These are phyloP conservation scores for Apiospora marii DNA, from an alignment of 2,329 filamentous ascomycete species.

Conservation along the genomic window DNA sequence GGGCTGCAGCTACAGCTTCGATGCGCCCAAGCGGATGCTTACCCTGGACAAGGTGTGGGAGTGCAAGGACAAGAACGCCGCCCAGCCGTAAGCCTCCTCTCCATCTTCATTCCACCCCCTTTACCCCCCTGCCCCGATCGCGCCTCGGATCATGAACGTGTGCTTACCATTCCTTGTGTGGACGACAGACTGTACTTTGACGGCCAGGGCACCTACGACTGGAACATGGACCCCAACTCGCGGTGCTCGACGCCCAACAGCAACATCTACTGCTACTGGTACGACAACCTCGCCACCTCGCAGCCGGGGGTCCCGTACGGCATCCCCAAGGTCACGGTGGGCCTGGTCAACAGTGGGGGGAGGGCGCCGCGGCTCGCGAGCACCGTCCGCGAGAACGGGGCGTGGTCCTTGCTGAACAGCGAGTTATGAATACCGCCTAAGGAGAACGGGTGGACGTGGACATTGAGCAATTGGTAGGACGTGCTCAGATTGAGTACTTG, in stretches of 20 bases:
- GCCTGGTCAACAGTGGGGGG: neutral
- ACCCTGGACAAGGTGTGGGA: slow-evolving; percentile 6
- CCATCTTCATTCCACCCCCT: neutral
- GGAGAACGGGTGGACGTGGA: neutral
- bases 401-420: neutral
- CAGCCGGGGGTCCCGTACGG: slow-evolving; percentile 4
- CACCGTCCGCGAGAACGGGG: neutral
- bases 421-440: neutral
- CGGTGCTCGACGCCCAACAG: slow-evolving; percentile 2
- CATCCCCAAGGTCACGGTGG: slow-evolving; percentile 13
- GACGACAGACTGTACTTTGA: neutral
- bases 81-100: neutral
- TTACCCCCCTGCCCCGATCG: neutral
- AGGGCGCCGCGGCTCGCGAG: neutral
- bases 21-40: slow-evolving; percentile 5
- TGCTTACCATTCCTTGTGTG: neutral
- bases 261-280: slow-evolving; percentile 9
- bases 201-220: neutral
- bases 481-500: too few species aligned
- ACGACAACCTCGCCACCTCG: neutral
- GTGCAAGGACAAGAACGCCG: neutral
- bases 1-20: neutral
- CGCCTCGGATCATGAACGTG: neutral
- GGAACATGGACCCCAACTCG: slow-evolving; percentile 9
- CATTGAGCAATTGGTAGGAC: too few species aligned